A percentile compares a stretch with the other conserved stretches of the same genome.
These are phyloP conservation scores for Globisporangium alternatum DNA, from an alignment of 352 stramenopile genomes.

Conservation along the genomic window DNA sequence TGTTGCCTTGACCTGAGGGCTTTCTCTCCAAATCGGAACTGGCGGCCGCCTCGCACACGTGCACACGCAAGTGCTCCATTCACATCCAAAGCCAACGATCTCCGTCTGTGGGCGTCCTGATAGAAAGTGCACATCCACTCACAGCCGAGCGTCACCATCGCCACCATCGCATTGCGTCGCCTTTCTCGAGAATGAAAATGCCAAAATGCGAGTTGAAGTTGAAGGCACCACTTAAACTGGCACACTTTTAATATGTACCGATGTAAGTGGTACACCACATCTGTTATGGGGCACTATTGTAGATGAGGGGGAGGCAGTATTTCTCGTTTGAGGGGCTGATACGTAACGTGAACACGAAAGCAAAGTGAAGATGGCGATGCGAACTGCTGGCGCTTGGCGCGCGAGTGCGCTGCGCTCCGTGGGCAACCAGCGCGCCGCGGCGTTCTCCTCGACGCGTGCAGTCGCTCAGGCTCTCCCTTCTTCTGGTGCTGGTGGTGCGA, in stretches of 20 bases:
- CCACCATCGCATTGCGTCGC: background rate
- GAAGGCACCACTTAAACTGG: conserved; percentile 3
- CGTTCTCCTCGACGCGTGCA: conserved; percentile 11
- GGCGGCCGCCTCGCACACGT: background rate
- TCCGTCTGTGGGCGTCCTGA: background rate
- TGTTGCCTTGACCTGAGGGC: background rate
- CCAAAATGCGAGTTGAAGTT: conserved; percentile 9
- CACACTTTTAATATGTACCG: background rate
- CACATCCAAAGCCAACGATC: background rate
- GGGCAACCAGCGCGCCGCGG: background rate
- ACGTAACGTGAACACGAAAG: background rate
- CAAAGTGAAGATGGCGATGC: conserved; percentile 8
- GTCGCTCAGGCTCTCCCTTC: background rate
- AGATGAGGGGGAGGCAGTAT: conserved; percentile 6
- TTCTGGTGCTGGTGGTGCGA: background rate
- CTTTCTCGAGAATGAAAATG: conserved; percentile 9
- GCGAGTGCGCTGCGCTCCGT: background rate
- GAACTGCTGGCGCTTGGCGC: conserved; percentile 1
- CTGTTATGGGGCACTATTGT: conserved; percentile 2
- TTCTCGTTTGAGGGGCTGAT: conserved; percentile 5
- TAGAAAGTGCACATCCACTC: conserved; percentile 2
- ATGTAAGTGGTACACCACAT: background rate
- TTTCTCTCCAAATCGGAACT: conserved; percentile 7
- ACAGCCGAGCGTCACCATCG: background rate
- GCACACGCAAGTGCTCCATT: background rate